These are phyloP conservation scores for Neurospora sp. DNA, from an alignment of 495 filamentous ascomycete species.

Conservation along the genomic window DNA sequence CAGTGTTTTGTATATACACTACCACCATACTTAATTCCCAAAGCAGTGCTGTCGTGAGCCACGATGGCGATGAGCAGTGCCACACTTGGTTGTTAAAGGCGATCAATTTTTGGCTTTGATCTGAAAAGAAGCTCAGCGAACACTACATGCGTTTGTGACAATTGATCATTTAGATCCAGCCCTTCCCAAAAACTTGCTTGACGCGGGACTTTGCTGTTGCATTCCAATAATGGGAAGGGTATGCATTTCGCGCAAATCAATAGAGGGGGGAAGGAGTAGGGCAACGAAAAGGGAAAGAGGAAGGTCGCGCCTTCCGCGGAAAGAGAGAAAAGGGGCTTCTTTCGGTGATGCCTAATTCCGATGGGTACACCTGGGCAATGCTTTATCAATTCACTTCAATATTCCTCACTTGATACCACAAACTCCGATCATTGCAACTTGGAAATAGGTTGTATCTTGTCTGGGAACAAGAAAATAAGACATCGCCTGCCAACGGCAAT, in stretches of 20 bases:
- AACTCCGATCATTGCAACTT: background rate
- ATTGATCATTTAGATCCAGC: background rate
- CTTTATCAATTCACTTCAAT: background rate
- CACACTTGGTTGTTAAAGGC: too few species aligned
- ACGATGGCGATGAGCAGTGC: background rate
- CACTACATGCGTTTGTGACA: background rate
- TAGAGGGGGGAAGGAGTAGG: background rate
- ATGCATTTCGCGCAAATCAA: background rate
- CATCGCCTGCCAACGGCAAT: background rate
- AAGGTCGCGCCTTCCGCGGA: background rate
- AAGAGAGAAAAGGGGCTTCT: background rate
- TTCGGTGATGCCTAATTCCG: background rate
- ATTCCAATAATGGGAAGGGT: background rate
- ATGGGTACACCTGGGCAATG: background rate
- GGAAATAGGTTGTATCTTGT: background rate
- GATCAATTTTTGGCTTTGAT: background rate
- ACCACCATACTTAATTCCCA: background rate
- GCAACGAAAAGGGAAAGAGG: background rate
- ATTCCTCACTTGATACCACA: background rate
- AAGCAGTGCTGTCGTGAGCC: background rate
- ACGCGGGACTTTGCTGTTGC: background rate
- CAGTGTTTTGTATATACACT: background rate
- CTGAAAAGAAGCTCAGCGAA: background rate
- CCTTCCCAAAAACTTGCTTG: background rate
- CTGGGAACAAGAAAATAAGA: background rate